Conservation (phyloP, 1,284 basidiomycete genomes). For the Pholiota adiposa region DNA sequence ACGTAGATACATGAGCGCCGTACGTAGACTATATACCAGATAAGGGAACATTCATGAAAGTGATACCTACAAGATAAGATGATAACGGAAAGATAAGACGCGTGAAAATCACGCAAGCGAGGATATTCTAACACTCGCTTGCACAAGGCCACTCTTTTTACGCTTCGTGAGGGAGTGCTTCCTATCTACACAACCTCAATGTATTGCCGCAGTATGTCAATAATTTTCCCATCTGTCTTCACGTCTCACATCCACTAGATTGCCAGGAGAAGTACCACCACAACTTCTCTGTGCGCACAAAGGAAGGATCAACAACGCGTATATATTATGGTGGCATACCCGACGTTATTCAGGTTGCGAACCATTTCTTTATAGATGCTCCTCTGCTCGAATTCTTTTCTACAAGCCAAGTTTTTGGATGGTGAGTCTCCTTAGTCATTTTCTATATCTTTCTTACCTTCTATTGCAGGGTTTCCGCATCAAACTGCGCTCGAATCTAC, state of each 20-base stretch:
- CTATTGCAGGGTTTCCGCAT: conserved; percentile 9
- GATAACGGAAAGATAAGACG: too few species aligned
- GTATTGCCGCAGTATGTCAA: conserved; percentile 5
- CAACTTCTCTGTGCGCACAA: conserved; percentile 11
- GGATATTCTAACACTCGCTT: too few species aligned
- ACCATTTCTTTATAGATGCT: conserved; percentile 11
- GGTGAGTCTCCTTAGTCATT: conserved; percentile 5
- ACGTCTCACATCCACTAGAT: neutral
- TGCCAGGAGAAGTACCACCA: conserved; percentile 14
- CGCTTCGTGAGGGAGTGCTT: conserved; percentile 2
- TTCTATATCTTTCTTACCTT: neutral
- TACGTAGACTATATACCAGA: too few species aligned
- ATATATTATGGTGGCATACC: conserved; percentile 15
- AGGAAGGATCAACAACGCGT: neutral
- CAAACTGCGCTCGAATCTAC: conserved; percentile 11
- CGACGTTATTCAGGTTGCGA: conserved; percentile 4
- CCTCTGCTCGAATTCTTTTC: conserved; percentile 15
- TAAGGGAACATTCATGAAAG: too few species aligned
- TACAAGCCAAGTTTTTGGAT: conserved; percentile 4
- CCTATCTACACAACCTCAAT: conserved; percentile 5
- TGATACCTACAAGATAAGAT: too few species aligned
- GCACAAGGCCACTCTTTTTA: conserved; percentile 2
- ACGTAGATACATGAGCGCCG: too few species aligned
- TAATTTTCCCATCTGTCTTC: neutral
- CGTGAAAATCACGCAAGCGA: too few species aligned